phyloP scores from a whole-genome alignment of 2,329 filamentous ascomycete species.

The Aspergillus ochraceoroseus region DNA sequence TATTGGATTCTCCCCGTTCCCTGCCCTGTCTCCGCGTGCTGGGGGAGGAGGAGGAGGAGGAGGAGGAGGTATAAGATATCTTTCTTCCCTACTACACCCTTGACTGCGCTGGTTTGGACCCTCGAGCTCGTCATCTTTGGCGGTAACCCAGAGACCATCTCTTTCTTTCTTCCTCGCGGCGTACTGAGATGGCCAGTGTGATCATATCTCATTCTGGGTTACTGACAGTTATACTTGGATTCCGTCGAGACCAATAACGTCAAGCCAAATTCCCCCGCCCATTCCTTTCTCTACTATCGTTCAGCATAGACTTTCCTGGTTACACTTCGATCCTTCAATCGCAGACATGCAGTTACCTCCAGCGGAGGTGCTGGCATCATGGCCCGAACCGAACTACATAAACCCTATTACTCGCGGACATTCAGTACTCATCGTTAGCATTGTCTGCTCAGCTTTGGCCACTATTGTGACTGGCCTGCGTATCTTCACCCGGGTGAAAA shows the following conservation, averaged over 20 bases:
- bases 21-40: too few species aligned
- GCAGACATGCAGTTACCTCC: constrained; percentile 40
- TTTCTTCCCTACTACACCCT: neutral
- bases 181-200: constrained; percentile 13
- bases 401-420: constrained; percentile 46
- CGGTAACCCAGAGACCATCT: neutral
- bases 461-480: constrained; percentile 42
- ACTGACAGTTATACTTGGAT: constrained; percentile 11
- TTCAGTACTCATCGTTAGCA: constrained; percentile 41
- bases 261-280: neutral
- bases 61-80: neutral
- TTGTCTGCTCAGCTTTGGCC: constrained; percentile 40
- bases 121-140: neutral
- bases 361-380: constrained; percentile 39
- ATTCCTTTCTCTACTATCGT: neutral
- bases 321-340: neutral
- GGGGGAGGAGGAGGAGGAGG: neutral
- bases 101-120: neutral
- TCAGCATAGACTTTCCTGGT: neutral
- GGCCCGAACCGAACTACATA: constrained; percentile 48
- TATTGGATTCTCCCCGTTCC: constrained; percentile 7
- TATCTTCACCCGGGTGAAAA: constrained; percentile 45
- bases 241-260: neutral
- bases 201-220: constrained; percentile 8
- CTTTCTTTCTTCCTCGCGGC: neutral